Percentiles rank a stretch among this genome's conserved stretches.
These are phyloP conservation scores for Acer campestre DNA, from an alignment of 345 rosid genomes.

Conservation along the genomic window DNA sequence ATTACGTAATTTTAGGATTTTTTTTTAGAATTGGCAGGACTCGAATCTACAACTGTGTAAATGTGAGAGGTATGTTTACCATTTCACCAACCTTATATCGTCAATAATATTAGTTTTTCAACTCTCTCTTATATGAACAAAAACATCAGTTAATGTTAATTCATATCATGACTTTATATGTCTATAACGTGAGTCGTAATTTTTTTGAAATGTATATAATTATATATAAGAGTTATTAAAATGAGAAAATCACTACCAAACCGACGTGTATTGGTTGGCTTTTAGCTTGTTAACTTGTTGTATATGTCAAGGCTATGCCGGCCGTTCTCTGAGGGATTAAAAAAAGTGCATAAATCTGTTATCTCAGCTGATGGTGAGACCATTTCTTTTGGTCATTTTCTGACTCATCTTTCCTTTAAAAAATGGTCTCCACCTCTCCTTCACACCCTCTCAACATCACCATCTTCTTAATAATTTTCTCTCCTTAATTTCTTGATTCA, in stretches of 20 bases:
- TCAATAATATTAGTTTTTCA: too few relatives aligned
- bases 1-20: too few relatives aligned
- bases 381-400: slow-evolving; percentile 34
- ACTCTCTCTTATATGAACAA: not conserved
- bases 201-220: too few relatives aligned
- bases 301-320: slow-evolving; percentile 55
- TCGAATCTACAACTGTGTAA: too few relatives aligned
- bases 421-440: slow-evolving; percentile 21
- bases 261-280: slow-evolving; percentile 43
- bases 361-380: slow-evolving; percentile 8
- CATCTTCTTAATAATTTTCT: not conserved
- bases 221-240: not conserved
- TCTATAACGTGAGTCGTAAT: not conserved
- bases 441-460: slow-evolving; percentile 15
- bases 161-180: not conserved
- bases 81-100: too few relatives aligned
- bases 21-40: too few relatives aligned
- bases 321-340: slow-evolving; percentile 36
- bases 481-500: not conserved
- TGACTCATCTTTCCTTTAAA: slow-evolving; percentile 26
- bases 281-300: slow-evolving; percentile 33
- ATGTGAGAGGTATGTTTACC: too few relatives aligned
- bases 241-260: slow-evolving; percentile 42
- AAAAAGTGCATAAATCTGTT: not conserved
- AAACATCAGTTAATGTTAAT: not conserved